phyloP scores from a whole-genome alignment of 768 basidiomycete species.

The Tulasnella sp. region DNA sequence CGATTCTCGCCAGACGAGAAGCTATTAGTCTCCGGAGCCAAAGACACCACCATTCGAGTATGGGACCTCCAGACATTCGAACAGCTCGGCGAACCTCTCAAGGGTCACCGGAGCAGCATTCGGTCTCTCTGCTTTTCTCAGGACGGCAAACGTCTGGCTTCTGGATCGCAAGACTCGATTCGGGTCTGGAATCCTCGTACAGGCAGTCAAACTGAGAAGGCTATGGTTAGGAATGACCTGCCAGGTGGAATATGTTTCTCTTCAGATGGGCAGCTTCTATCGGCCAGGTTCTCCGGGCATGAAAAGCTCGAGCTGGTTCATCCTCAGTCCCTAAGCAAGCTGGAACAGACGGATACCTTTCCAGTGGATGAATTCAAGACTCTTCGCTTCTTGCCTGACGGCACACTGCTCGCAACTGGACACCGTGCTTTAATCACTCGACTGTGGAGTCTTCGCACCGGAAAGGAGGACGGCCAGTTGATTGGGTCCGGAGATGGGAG shows the following conservation, averaged over 20 bases:
- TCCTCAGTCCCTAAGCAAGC: neutral
- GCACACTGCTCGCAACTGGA: neutral
- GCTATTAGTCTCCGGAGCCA: neutral
- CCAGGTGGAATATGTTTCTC: neutral
- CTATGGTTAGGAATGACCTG: neutral
- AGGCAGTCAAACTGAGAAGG: neutral
- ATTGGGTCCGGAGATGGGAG: too few relatives aligned
- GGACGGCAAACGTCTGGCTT: neutral
- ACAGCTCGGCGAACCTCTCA: neutral
- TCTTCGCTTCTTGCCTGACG: neutral
- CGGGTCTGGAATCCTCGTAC: neutral
- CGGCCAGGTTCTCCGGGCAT: neutral
- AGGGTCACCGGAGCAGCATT: neutral
- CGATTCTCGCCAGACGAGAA: too few relatives aligned
- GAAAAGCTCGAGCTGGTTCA: neutral
- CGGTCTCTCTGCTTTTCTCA: neutral
- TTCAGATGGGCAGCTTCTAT: neutral
- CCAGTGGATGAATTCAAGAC: neutral
- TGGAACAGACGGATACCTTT: neutral
- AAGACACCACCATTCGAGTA: neutral
- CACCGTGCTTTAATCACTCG: neutral
- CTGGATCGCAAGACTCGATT: neutral
- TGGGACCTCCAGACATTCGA: neutral
- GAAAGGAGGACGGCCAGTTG: neutral
- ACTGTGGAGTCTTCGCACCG: neutral